phyloP scores from a whole-genome alignment of 2,329 filamentous ascomycete species.

The Volutella citrinella region DNA sequence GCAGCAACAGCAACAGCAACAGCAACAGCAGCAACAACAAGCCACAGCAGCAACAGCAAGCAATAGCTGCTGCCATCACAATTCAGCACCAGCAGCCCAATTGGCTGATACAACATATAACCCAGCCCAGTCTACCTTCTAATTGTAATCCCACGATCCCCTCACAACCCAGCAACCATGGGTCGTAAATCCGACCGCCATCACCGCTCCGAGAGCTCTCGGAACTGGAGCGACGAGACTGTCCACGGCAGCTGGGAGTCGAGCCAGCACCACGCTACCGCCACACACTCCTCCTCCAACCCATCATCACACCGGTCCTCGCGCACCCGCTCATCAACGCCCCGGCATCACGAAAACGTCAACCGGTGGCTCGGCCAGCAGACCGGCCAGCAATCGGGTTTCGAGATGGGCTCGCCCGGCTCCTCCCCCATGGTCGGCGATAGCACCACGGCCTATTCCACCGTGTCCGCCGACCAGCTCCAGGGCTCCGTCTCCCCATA shows the following conservation, averaged over 20 bases:
- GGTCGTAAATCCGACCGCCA: conserved; percentile 16
- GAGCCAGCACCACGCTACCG: conserved; percentile 18
- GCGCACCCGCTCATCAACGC: too few species aligned
- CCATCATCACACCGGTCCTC: conserved; percentile 15
- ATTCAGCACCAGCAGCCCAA: conserved; percentile 1
- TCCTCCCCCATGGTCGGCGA: conserved; percentile 25
- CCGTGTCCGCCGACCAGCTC: neutral
- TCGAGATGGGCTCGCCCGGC: conserved; percentile 21
- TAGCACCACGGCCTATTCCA: conserved; percentile 10
- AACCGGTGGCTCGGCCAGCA: conserved; percentile 25
- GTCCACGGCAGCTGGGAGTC: conserved; percentile 25
- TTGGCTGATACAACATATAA: too few species aligned
- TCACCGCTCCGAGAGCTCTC: conserved; percentile 19
- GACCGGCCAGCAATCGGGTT: conserved; percentile 17
- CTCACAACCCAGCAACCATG: conserved; percentile 20
- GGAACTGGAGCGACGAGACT: conserved; percentile 27
- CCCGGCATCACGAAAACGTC: conserved; percentile 17
- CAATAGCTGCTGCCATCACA: neutral
- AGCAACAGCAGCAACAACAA: conserved; percentile 4
- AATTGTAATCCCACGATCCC: too few species aligned
- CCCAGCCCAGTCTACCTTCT: too few species aligned
- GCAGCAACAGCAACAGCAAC: conserved; percentile 2
- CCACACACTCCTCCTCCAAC: conserved; percentile 17
- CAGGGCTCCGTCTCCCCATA: neutral
- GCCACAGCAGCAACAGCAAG: conserved; percentile 10